Evolutionary conservation across 2,329 filamentous ascomycete genomes (phyloP).

Genomic region (Alternaria solani): DNA sequence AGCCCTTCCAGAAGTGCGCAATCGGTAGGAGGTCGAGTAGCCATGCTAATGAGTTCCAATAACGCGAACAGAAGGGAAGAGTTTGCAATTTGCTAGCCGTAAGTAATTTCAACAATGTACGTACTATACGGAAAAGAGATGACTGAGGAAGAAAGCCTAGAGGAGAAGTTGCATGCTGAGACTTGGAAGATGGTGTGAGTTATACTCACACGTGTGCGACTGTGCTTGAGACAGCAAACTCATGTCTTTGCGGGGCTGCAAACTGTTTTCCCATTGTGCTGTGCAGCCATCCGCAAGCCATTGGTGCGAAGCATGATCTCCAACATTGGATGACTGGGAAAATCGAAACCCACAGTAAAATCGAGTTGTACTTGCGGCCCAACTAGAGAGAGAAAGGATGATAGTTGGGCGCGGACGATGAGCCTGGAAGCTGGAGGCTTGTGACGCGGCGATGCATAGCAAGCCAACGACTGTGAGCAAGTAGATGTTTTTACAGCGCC

Average conservation of each 20-base stretch:
- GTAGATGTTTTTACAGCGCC: no score
- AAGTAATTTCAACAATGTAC: background rate
- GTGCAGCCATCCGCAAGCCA: background rate
- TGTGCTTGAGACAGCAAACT: slow-evolving; percentile 24
- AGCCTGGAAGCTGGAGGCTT: background rate
- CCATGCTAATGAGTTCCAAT: slow-evolving; percentile 10
- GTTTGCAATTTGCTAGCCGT: background rate
- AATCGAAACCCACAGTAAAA: no score
- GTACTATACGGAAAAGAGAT: slow-evolving; percentile 3
- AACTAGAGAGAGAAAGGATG: background rate
- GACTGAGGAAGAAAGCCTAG: background rate
- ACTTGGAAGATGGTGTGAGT: background rate
- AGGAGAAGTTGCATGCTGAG: background rate
- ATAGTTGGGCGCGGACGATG: background rate
- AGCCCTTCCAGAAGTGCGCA: slow-evolving; percentile 26
- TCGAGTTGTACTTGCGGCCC: background rate
- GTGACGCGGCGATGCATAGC: background rate
- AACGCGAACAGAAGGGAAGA: background rate
- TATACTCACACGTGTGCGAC: slow-evolving; percentile 7
- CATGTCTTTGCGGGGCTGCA: slow-evolving; percentile 11
- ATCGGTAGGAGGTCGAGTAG: background rate
- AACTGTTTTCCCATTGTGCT: slow-evolving; percentile 3
- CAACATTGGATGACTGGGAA: background rate
- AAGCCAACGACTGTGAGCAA: background rate
- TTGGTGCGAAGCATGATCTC: background rate